Evolutionary conservation across 2,329 filamentous ascomycete species (phyloP).

Genomic region (Cadophora luteo-olivacea): DNA sequence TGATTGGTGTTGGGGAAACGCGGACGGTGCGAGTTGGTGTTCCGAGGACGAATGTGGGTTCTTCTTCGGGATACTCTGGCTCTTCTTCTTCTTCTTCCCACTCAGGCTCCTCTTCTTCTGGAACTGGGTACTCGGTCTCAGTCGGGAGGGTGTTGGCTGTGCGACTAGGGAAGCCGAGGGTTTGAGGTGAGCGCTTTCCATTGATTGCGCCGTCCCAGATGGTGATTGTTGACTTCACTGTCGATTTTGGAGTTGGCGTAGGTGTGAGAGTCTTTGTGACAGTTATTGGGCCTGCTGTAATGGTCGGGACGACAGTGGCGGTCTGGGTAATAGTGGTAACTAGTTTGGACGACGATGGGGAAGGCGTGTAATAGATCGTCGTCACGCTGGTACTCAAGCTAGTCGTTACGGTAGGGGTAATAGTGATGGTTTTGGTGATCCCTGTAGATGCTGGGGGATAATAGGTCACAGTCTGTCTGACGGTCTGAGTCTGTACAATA

Average conservation of each 20-base stretch:
- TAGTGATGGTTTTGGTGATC: background rate
- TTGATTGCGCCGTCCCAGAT: conserved; percentile 2
- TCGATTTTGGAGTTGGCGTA: background rate
- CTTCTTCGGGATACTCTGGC: conserved; percentile 7
- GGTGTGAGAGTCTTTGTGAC: background rate
- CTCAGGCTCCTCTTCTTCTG: background rate
- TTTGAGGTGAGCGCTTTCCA: conserved; percentile 3
- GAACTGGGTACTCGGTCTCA: conserved; percentile 2
- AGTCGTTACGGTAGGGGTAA: background rate
- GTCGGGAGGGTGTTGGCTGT: background rate
- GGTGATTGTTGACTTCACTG: conserved; percentile 4
- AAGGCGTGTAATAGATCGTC: conserved; percentile 5
- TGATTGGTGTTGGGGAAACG: background rate
- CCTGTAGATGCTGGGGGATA: conserved; percentile 9
- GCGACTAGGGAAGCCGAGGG: conserved; percentile 1
- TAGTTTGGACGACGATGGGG: background rate
- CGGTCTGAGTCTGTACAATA: background rate
- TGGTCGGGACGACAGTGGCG: background rate
- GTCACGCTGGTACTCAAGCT: background rate
- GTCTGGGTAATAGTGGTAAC: background rate
- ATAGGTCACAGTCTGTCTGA: conserved; percentile 8
- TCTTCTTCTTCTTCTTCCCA: background rate
- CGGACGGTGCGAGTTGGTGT: conserved; percentile 3
- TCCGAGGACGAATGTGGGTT: conserved; percentile 8
- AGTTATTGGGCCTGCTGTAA: background rate